These are phyloP conservation scores for Fusarium equiseti DNA, from an alignment of 2,329 filamentous ascomycete species.

Conservation along the genomic window DNA sequence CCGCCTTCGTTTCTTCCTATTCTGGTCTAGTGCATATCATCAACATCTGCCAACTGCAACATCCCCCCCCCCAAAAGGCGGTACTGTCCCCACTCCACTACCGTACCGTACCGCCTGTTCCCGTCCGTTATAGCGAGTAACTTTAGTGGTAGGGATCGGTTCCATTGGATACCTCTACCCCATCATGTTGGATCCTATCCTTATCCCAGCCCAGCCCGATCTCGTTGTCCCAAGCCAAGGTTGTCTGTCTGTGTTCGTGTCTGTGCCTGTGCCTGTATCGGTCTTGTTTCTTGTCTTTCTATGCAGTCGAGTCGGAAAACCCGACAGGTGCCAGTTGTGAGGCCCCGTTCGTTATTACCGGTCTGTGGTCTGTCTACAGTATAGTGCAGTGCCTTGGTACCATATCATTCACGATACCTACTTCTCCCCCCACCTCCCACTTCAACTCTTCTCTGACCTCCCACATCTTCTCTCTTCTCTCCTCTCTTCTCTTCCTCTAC, in stretches of 20 bases:
- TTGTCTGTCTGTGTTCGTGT: slow-evolving; percentile 27
- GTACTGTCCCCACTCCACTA: slow-evolving; percentile 33
- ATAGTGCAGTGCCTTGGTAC: background rate
- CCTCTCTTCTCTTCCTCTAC: slow-evolving; percentile 26
- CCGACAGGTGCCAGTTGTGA: slow-evolving; percentile 40
- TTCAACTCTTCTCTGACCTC: slow-evolving; percentile 28
- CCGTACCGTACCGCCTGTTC: slow-evolving; percentile 36
- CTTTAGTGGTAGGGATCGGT: slow-evolving; percentile 15
- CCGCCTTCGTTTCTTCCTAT: slow-evolving; percentile 25
- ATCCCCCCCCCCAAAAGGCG: slow-evolving; percentile 7
- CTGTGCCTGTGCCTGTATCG: slow-evolving; percentile 20
- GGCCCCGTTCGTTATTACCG: slow-evolving; percentile 31
- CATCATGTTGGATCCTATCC: slow-evolving; percentile 42
- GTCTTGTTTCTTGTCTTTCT: slow-evolving; percentile 5
- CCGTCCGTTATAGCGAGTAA: slow-evolving; percentile 29
- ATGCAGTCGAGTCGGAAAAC: slow-evolving; percentile 40
- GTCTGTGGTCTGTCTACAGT: background rate
- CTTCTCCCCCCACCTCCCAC: slow-evolving; percentile 36
- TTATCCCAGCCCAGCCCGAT: slow-evolving; percentile 41
- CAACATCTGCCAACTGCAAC: slow-evolving; percentile 14
- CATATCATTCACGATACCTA: slow-evolving; percentile 33
- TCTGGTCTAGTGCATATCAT: slow-evolving; percentile 19
- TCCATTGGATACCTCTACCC: slow-evolving; percentile 37
- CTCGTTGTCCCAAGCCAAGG: slow-evolving; percentile 25
- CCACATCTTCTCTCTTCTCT: slow-evolving; percentile 29